phyloP scores from a whole-genome alignment of 2,329 filamentous ascomycete species.

The Aspergillus tamarii region DNA sequence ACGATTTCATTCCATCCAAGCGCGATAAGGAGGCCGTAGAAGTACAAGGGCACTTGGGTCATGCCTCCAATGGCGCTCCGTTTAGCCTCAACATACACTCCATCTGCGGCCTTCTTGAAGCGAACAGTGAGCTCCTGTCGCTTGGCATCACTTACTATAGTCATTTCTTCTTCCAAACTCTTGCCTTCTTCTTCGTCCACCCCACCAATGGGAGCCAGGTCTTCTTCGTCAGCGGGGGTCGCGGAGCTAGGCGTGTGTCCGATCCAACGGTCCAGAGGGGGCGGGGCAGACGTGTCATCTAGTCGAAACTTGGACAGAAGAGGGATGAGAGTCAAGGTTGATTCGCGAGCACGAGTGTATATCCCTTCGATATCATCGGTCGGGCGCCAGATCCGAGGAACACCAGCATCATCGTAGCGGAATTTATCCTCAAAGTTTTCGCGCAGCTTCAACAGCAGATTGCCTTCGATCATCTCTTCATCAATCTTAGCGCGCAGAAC shows the following conservation, averaged over 20 bases:
- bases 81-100: conserved; percentile 97
- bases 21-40: conserved; percentile 85
- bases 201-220: conserved; percentile 84
- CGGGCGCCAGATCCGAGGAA: conserved; percentile 94
- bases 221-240: conserved; percentile 84
- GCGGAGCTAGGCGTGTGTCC: conserved; percentile 74
- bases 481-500: conserved; percentile 88
- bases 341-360: conserved; percentile 90
- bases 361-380: conserved; percentile 96
- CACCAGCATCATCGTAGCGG: conserved; percentile 92
- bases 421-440: conserved; percentile 99
- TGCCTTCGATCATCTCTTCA: conserved; percentile 97
- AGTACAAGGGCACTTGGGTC: conserved; percentile 90
- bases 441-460: conserved; percentile 88
- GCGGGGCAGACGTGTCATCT: conserved; percentile 71
- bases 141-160: conserved; percentile 86
- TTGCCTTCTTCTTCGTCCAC: conserved; percentile 94
- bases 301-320: conserved; percentile 84
- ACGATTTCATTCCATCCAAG: conserved; percentile 99
- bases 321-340: conserved; percentile 86
- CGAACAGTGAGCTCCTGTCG: conserved; percentile 87
- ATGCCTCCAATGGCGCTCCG: conserved; percentile 94
- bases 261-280: conserved; percentile 83
- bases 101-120: conserved; percentile 98
- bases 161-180: conserved; percentile 95